Conservation (phyloP, 495 filamentous ascomycete species). For the Penicillium longicatenatum region DNA sequence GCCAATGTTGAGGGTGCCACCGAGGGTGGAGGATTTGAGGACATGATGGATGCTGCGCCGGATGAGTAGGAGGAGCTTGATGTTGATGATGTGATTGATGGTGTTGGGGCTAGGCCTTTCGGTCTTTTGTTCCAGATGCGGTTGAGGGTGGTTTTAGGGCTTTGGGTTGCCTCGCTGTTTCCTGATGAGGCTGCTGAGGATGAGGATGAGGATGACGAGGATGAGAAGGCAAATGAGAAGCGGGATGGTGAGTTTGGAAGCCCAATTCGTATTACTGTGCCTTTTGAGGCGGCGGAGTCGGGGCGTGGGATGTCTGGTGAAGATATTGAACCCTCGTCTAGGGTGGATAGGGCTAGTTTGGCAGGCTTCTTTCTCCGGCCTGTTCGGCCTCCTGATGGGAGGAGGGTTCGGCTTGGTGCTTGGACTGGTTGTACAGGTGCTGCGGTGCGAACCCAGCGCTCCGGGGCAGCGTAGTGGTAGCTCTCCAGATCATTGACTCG, state of each 20-base stretch:
- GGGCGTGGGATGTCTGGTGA: conserved; percentile 30
- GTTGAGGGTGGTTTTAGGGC: conserved; percentile 4
- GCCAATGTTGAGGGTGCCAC: conserved; percentile 7
- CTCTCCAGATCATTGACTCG: conserved; percentile 70
- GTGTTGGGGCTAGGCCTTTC: conserved; percentile 28
- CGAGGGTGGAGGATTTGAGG: conserved; percentile 11
- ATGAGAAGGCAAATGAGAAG: conserved; percentile 39
- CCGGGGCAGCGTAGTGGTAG: conserved; percentile 88
- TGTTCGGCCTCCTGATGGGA: conserved; percentile 53
- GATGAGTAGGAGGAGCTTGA: conserved; percentile 27
- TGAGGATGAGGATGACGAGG: conserved; percentile 39
- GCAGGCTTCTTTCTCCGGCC: conserved; percentile 33
- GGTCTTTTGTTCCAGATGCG: conserved; percentile 32
- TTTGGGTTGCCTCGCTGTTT: conserved; percentile 5
- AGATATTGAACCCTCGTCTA: conserved; percentile 25
- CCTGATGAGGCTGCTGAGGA: conserved; percentile 16
- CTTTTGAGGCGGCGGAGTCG: conserved; percentile 40
- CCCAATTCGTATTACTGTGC: conserved; percentile 44
- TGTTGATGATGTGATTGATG: conserved; percentile 36
- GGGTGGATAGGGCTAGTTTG: conserved; percentile 22
- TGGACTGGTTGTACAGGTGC: conserved; percentile 10
- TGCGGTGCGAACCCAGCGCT: conserved; percentile 61
- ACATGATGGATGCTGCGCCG: not conserved
- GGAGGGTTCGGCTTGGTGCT: conserved; percentile 18
- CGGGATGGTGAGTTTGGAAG: conserved; percentile 36